Conservation (phyloP, 2,329 filamentous ascomycete genomes). For the Clarireedia sp. region DNA sequence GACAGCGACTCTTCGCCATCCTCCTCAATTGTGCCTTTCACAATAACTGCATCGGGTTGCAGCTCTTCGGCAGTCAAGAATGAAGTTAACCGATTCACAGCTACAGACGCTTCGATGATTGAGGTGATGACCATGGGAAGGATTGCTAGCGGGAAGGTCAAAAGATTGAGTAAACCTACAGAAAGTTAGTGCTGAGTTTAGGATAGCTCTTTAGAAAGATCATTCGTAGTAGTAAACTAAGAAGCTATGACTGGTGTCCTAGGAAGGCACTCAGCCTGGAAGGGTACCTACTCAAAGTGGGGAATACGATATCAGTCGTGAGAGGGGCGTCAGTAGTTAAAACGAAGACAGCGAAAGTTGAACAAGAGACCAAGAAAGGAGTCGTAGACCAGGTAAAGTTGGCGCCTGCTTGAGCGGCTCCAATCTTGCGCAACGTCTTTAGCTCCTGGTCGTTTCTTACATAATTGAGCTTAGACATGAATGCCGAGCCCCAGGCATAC, state of each 20-base stretch:
- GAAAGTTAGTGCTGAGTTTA: too few species aligned
- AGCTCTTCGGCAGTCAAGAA: conserved; percentile 87
- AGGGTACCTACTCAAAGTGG: conserved; percentile 55
- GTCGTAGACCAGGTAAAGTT: conserved; percentile 99
- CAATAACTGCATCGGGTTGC: conserved; percentile 71
- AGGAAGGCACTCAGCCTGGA: too few species aligned
- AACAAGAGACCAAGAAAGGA: conserved; percentile 94
- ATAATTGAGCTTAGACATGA: conserved; percentile 94
- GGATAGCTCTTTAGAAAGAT: too few species aligned
- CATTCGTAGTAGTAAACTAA: too few species aligned
- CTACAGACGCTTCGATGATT: conserved; percentile 92
- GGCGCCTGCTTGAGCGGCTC: conserved; percentile 84
- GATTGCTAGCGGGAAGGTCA: conserved; percentile 89
- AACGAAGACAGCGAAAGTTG: conserved; percentile 91
- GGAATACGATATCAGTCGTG: conserved; percentile 93
- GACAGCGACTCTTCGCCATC: conserved; percentile 78
- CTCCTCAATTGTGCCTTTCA: conserved; percentile 62
- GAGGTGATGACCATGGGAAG: conserved; percentile 97
- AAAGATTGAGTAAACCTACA: conserved; percentile 70
- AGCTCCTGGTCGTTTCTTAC: conserved; percentile 94
- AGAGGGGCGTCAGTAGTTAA: conserved; percentile 72
- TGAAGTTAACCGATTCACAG: conserved; percentile 73
- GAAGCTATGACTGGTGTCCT: too few species aligned
- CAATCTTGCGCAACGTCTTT: conserved; percentile 92
- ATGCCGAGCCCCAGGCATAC: conserved; percentile 93